Evolutionary conservation across 176 grass and related monocot genomes (phyloP).

Genomic region (Carex scoparia): DNA sequence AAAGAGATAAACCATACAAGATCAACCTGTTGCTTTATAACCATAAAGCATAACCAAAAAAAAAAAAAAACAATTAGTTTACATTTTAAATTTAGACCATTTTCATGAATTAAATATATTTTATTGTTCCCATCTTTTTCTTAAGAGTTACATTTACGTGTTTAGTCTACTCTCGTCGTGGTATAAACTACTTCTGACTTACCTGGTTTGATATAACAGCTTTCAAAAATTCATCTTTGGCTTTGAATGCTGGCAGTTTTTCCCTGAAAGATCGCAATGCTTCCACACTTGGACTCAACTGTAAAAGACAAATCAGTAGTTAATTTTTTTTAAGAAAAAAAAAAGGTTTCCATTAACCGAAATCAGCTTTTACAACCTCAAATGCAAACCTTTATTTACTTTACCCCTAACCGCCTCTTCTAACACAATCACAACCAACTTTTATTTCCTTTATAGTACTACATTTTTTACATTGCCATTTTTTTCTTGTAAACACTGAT

Average conservation of each 20-base stretch:
- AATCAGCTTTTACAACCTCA: background rate
- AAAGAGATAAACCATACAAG: background rate
- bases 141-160: background rate
- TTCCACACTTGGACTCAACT: constrained; percentile 56
- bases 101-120: background rate
- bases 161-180: background rate
- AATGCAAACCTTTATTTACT: background rate
- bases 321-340: background rate
- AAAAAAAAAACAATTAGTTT: background rate
- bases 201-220: constrained; percentile 76
- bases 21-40: background rate
- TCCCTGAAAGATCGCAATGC: constrained; percentile 82
- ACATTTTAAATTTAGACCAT: background rate
- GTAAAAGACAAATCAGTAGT: constrained; percentile 23
- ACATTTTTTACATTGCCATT: background rate
- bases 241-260: constrained; percentile 75
- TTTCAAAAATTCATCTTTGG: constrained; percentile 75
- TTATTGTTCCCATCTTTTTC: background rate
- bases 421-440: background rate
- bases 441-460: background rate
- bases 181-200: constrained; percentile 11
- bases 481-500: background rate
- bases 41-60: background rate
- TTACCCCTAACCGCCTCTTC: background rate
- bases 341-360: background rate